These are phyloP conservation scores for Wickerhamomyces hampshirensis DNA, from an alignment of 805 yeast genomes.

Conservation along the genomic window DNA sequence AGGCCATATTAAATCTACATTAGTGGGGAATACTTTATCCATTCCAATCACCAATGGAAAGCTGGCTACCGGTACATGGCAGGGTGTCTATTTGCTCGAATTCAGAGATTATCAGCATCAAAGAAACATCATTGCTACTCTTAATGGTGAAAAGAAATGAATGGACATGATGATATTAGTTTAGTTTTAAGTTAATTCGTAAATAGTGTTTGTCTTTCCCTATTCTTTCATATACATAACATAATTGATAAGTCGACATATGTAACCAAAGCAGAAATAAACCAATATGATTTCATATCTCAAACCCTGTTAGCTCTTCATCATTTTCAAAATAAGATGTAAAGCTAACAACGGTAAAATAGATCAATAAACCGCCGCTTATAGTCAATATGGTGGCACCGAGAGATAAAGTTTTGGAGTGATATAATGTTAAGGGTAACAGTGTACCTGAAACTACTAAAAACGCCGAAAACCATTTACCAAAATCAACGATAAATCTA, in stretches of 20 bases:
- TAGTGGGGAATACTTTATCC: slow-evolving; percentile 58
- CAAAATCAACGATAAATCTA: slow-evolving; percentile 55
- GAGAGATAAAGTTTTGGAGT: slow-evolving; percentile 53
- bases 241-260: no score
- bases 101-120: slow-evolving; percentile 62
- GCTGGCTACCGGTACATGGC: slow-evolving; percentile 79
- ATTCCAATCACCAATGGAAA: slow-evolving; percentile 69
- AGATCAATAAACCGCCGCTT: slow-evolving; percentile 64
- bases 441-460: slow-evolving; percentile 56
- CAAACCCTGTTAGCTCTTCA: slow-evolving; percentile 28
- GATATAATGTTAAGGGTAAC: slow-evolving; percentile 59
- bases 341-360: slow-evolving; percentile 67
- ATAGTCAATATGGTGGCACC: slow-evolving; percentile 60
- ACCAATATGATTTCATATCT: slow-evolving; percentile 14
- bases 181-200: no score
- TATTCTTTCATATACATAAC: no score
- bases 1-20: slow-evolving; percentile 63
- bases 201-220: no score
- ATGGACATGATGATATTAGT: neutral
- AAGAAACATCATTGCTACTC: slow-evolving; percentile 66
- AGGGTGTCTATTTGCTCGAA: slow-evolving; percentile 74
- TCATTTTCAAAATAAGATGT: slow-evolving; percentile 56
- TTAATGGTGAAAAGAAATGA: slow-evolving; percentile 48
- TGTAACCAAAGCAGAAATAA: no score
- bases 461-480: slow-evolving; percentile 63